A percentile compares a stretch with the other conserved stretches of the same genome.
These are phyloP conservation scores for Metschnikowia baotianmanensis DNA, from an alignment of 805 yeast species.

Conservation along the genomic window DNA sequence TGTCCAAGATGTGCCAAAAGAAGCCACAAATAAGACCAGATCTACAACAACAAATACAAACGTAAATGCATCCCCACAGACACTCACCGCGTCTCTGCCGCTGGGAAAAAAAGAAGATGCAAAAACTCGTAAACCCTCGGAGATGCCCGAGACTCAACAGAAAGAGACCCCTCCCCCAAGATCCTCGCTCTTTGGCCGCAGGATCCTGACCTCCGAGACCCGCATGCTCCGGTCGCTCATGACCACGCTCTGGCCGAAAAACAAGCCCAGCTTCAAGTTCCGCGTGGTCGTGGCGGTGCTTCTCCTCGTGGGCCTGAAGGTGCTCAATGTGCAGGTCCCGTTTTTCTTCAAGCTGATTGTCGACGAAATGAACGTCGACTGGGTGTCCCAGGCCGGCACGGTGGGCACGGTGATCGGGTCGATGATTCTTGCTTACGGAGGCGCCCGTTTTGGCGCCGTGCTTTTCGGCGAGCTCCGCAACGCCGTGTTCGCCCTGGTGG, in stretches of 20 bases:
- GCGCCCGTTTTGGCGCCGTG: conserved; percentile 92
- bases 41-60: too few relatives aligned
- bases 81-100: too few relatives aligned
- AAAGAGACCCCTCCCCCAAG: background rate
- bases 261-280: conserved; percentile 59
- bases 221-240: conserved; percentile 63
- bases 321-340: conserved; percentile 93
- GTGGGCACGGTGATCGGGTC: conserved; percentile 64
- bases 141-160: background rate
- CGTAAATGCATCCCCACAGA: too few relatives aligned
- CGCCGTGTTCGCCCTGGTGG: conserved; percentile 93
- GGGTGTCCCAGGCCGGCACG: conserved; percentile 63
- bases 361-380: conserved; percentile 90
- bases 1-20: background rate
- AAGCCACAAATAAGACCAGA: background rate
- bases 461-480: conserved; percentile 91
- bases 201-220: conserved; percentile 39
- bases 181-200: conserved; percentile 15
- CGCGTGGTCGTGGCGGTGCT: conserved; percentile 76
- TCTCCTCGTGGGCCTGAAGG: conserved; percentile 73
- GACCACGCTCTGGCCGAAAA: conserved; percentile 79
- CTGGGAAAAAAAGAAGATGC: too few relatives aligned
- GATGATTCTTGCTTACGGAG: conserved; percentile 81
- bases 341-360: conserved; percentile 84
- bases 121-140: background rate